phyloP scores from a whole-genome alignment of 441 rosid species.

The Hura crepitans region DNA sequence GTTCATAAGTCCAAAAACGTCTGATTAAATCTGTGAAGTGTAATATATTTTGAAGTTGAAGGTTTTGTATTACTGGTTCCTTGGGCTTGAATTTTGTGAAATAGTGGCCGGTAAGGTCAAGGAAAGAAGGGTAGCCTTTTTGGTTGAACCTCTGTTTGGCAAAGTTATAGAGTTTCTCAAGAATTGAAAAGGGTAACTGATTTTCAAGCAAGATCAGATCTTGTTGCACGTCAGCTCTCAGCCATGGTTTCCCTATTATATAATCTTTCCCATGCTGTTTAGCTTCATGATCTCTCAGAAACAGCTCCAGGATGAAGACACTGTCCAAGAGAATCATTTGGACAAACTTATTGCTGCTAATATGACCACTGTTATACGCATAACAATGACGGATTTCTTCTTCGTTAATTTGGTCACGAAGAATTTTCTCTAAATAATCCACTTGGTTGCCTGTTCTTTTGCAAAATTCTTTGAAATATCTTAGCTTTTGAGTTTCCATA shows the following conservation, averaged over 20 bases:
- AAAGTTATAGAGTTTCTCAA: slow-evolving; percentile 12
- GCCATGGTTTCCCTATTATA: slow-evolving; percentile 23
- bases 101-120: slow-evolving; percentile 15
- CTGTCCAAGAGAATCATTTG: slow-evolving; percentile 28
- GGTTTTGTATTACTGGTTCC: background rate
- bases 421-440: background rate
- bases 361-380: slow-evolving; percentile 4
- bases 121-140: slow-evolving; percentile 7
- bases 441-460: background rate
- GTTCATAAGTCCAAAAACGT: background rate
- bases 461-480: slow-evolving; percentile 18
- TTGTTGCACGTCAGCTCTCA: slow-evolving; percentile 15
- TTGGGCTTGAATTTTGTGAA: slow-evolving; percentile 16
- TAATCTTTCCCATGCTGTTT: slow-evolving; percentile 4
- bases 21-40: slow-evolving; percentile 29
- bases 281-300: background rate
- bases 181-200: slow-evolving; percentile 23
- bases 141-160: background rate
- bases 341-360: background rate
- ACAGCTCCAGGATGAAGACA: slow-evolving; percentile 31
- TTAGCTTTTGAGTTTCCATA: slow-evolving; percentile 22
- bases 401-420: slow-evolving; percentile 2
- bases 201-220: slow-evolving; percentile 35
- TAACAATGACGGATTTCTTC: slow-evolving; percentile 20
- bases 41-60: background rate